These are phyloP conservation scores for Corynespora cassiicola DNA, from an alignment of 2,329 filamentous ascomycete genomes.

Conservation along the genomic window DNA sequence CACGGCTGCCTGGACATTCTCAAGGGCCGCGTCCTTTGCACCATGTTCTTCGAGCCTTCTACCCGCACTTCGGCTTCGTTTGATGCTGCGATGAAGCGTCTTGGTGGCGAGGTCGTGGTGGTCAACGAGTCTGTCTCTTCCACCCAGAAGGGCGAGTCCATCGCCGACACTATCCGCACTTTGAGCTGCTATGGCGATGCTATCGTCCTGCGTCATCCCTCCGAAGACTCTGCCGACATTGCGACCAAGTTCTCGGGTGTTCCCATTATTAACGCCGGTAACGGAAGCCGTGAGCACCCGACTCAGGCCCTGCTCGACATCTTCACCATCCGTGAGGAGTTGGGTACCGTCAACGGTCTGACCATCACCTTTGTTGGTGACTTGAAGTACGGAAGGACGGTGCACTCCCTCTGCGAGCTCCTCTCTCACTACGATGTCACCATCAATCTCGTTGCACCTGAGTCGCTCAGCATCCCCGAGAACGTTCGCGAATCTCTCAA, in stretches of 20 bases:
- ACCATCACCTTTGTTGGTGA: slow-evolving; percentile 97
- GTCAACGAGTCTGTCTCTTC: slow-evolving; percentile 86
- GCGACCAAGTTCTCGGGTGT: slow-evolving; percentile 88
- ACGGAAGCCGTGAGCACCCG: slow-evolving; percentile 93
- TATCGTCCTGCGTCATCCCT: slow-evolving; percentile 92
- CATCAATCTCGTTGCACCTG: slow-evolving; percentile 88
- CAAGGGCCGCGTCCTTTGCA: slow-evolving; percentile 84
- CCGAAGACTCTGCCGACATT: slow-evolving; percentile 78
- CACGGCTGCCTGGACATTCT: slow-evolving; percentile 88
- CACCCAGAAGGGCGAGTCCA: slow-evolving; percentile 90
- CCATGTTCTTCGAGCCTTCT: slow-evolving; percentile 97
- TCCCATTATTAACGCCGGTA: slow-evolving; percentile 96
- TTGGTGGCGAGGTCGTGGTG: slow-evolving; percentile 84
- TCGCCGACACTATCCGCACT: slow-evolving; percentile 93
- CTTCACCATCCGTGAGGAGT: slow-evolving; percentile 97
- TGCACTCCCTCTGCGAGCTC: slow-evolving; percentile 93
- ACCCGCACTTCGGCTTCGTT: slow-evolving; percentile 96
- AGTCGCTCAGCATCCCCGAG: slow-evolving; percentile 76
- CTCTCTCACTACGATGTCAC: slow-evolving; percentile 95
- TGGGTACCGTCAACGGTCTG: slow-evolving; percentile 92
- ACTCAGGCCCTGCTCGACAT: slow-evolving; percentile 97
- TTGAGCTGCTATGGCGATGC: slow-evolving; percentile 94
- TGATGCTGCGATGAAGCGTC: slow-evolving; percentile 96
- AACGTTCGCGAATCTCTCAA: slow-evolving; percentile 76
- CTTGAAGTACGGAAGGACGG: slow-evolving; percentile 88